Conservation (phyloP, 371 early-diverging fungal genomes). For the Rhizomucor miehei region DNA sequence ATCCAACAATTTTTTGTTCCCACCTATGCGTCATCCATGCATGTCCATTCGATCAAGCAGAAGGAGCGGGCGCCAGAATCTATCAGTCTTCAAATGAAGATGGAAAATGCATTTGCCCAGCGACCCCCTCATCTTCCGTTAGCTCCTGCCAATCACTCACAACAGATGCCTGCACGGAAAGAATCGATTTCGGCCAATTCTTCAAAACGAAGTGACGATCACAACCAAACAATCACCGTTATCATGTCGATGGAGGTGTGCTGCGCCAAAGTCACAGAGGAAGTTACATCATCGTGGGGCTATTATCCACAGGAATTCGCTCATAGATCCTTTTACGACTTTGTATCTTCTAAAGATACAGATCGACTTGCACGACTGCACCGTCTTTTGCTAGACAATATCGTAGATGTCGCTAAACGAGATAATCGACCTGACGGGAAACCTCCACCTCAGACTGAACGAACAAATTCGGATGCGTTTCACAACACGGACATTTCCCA, state of each 20-base stretch:
- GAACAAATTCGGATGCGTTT: slow-evolving; percentile 38
- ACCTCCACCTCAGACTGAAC: slow-evolving; percentile 29
- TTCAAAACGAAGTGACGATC: background rate
- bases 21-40: background rate
- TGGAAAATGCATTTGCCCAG: slow-evolving; percentile 4
- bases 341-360: slow-evolving; percentile 36
- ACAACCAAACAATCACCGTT: slow-evolving; percentile 4
- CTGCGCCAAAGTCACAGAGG: slow-evolving; percentile 52
- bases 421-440: background rate
- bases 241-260: slow-evolving; percentile 50
- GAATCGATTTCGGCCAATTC: background rate
- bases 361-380: slow-evolving; percentile 38
- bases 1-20: background rate
- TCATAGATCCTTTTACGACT: slow-evolving; percentile 48
- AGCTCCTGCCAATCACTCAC: background rate
- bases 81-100: slow-evolving; percentile 7
- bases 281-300: slow-evolving; percentile 43
- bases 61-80: slow-evolving; percentile 2
- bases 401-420: slow-evolving; percentile 23
- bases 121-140: background rate
- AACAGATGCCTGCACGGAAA: background rate
- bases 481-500: slow-evolving; percentile 25
- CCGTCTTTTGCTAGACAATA: slow-evolving; percentile 38
- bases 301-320: slow-evolving; percentile 53
- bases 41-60: background rate